Conservation (phyloP, 345 rosid genomes). For the Sisymbrium altissimum region DNA sequence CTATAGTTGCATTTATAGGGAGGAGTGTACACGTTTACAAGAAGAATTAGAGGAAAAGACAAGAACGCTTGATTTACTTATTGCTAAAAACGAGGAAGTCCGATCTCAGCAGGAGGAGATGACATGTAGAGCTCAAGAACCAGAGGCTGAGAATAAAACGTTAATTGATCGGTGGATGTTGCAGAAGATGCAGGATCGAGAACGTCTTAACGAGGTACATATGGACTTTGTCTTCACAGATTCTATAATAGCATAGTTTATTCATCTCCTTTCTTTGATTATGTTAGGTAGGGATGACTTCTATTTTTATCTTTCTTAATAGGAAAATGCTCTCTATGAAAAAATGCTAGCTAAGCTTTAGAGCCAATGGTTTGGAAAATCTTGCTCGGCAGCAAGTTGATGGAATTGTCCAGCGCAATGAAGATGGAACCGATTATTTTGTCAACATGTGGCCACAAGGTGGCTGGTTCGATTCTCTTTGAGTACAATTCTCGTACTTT, state of each 20-base stretch:
- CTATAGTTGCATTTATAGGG: conserved; percentile 43
- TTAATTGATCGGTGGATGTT: conserved; percentile 94
- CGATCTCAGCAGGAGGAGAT: conserved; percentile 58
- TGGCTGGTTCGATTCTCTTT: conserved; percentile 79
- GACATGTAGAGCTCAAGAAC: conserved; percentile 61
- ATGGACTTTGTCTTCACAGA: neutral
- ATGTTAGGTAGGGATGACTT: neutral
- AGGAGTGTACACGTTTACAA: conserved; percentile 53
- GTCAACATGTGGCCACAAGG: conserved; percentile 78
- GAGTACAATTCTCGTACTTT: conserved; percentile 73
- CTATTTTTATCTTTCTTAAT: no score
- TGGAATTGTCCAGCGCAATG: conserved; percentile 86
- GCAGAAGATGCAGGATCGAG: conserved; percentile 97
- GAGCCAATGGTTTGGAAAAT: conserved; percentile 81
- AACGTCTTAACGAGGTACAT: conserved; percentile 90
- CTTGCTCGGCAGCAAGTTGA: conserved; percentile 94
- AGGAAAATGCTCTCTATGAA: conserved; percentile 86
- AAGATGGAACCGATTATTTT: conserved; percentile 91
- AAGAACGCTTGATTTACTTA: conserved; percentile 56
- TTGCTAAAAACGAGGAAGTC: conserved; percentile 58
- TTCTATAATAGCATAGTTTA: neutral
- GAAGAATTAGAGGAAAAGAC: conserved; percentile 63
- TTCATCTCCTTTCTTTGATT: neutral
- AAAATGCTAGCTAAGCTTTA: conserved; percentile 81
- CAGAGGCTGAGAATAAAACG: conserved; percentile 88